Evolutionary conservation across 192 early-diverging fungal species (phyloP), one percentile per base, ranked within the genome.

Genomic region (Backusella westeae): DNA sequence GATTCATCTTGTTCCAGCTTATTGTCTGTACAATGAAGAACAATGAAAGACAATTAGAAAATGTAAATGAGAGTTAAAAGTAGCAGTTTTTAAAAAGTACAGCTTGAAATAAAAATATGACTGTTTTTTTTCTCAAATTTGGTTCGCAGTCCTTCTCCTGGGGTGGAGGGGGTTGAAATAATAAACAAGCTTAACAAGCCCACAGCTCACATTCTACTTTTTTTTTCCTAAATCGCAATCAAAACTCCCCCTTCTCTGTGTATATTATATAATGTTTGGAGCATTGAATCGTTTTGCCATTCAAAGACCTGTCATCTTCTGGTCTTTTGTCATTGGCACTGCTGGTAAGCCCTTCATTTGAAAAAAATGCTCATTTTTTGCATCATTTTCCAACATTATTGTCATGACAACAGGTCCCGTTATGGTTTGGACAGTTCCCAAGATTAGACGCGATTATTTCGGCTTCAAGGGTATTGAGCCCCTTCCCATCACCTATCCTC

Each of bases 321-420:
- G 80, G 80, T 81, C 80, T 35, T 75, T 78, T 75, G 73, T 78
- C 19, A 77, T 81, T 81, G 80, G 73, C 39, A 68, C 69, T 66
- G 73, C 67, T 42, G 80, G 80, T 81, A 77, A 69, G 49, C 10
- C 19, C 49, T n/a, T 2, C 9, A 63, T 29, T 34, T 34, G 17
- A 32, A 35, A 41, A 29, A 39, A 73, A 17, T 12, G 15, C 56
- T 12, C 34, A 63, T 35, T 63, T 49, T 3, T 73, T 15, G 34
- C 32, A 44, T 17, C 42, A 0, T 46, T 32, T 75, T 66, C 26
- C 56, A 29, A 63, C 53, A 26, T 53, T 21, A 19, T 53, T 53
- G 17, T 17, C 8, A 29, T 29, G 6, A 44, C 19, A 66, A 5
- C 53, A 81, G 80, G 80, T 52, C 80, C 80, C 49, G 67, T 77